Base-by-base conservation (phyloP, 768 basidiomycete species). In the Gyrodon lividus region DNA sequence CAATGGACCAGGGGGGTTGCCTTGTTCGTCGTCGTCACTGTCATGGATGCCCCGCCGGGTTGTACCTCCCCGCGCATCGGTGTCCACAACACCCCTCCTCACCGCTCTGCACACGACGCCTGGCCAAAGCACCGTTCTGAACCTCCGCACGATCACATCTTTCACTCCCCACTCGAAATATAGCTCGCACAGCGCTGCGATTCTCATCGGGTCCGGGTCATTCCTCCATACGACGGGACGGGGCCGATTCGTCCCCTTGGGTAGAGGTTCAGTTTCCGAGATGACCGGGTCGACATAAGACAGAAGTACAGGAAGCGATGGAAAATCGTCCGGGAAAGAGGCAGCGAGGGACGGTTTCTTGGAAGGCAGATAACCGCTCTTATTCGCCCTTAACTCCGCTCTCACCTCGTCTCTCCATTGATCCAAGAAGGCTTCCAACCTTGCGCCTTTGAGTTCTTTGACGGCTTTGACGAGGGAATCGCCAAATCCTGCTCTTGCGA, bases 131-230 rank as follows among this genome's bases (percentile, higher is more conserved):
- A 92, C 79, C 0, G 83, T 89, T 61, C 89, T 77, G 63, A 95
- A 93, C 10, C 91, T 84, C 57, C 90, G 90, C 57, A 89, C 78
- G 49, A 96, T 90, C 2, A 83, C 75, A 43, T 91, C 87, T 59
- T 77, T 84, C 44, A 90, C 84, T 0, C 93, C 93, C 93, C 93
- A 97, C 64, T 95, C 93, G 55, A 96, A 96, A 65, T 85, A 88
- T 42, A 84, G 76, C 67, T 97, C 94, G 72, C 92, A 95, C 3
- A 85, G 75, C 9, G 73, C 79, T 0, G 94, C 92, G 14, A 95
- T 78, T 48, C 79, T 81, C 14, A 78, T 79, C 1, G 91, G 71
- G 58, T 87, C 82, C 0, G 87, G 86, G 53, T 92, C 88, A 47
- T 69, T 63, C 30, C 62, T 61, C 80, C 80, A 82, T 16, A 72